Percentiles rank a stretch among this genome's conserved stretches.
Conservation (phyloP, 192 early-diverging fungal species). For the Coemansia sp. region DNA sequence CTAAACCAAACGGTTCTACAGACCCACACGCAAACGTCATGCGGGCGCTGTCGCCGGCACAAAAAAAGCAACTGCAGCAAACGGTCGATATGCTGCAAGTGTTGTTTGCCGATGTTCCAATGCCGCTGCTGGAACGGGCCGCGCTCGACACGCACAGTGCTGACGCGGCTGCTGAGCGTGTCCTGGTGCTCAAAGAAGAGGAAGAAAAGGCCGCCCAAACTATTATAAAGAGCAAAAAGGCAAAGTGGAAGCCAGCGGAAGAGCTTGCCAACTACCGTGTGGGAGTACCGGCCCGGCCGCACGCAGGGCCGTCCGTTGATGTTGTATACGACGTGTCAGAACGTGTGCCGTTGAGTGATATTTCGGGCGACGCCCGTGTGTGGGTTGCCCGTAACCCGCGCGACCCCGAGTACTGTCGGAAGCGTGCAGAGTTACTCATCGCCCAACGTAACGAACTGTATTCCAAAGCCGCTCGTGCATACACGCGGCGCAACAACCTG, state of each 20-base stretch:
- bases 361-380: conserved; percentile 27
- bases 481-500: conserved; percentile 16
- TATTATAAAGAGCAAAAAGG: conserved; percentile 1
- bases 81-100: conserved; percentile 6
- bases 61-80: background rate
- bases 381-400: conserved; percentile 29
- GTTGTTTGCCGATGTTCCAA: conserved; percentile 27
- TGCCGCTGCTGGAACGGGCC: conserved; percentile 14
- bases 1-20: background rate
- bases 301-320: background rate
- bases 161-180: conserved; percentile 26
- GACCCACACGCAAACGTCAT: background rate
- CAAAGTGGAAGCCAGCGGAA: conserved; percentile 25
- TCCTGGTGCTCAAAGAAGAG: conserved; percentile 6
- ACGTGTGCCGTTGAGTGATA: conserved; percentile 27
- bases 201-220: background rate
- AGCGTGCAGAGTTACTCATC: conserved; percentile 14
- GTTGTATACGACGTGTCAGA: conserved; percentile 15
- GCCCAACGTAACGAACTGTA: conserved; percentile 45
- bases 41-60: background rate
- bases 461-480: conserved; percentile 35
- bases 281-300: background rate
- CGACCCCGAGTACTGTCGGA: conserved; percentile 36
- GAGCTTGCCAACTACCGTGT: conserved; percentile 27
- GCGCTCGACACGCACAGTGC: conserved; percentile 12